Evolutionary conservation across 1,284 basidiomycete species (phyloP), one percentile per base, ranked within the genome.

Genomic region (Ceratobasidium theobromae): DNA sequence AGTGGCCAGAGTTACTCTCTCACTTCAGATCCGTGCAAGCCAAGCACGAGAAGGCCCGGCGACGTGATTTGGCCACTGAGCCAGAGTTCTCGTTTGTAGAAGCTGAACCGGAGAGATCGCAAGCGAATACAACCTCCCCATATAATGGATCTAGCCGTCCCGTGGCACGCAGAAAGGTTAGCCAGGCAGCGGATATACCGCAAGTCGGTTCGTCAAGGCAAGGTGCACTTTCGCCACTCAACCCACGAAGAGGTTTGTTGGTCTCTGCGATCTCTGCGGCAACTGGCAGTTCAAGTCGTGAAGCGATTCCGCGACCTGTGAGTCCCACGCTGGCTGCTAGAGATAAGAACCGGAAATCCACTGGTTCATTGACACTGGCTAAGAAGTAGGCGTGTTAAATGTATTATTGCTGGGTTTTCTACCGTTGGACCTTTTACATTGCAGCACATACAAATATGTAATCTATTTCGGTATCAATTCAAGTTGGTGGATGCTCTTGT

Each of bases 1-100:
- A 93, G 74, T 98, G 95, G 95, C 86, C 88, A 74, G 94, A 97
- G 69, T 82, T 98, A 0, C 81, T 97, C 3, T 82, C 84, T 16
- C 95, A 92, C 75, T 95, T 95, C 80, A 86, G 93, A 21, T 79
- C 84, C 0, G 86, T 95, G 1, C 93, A 96, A 75, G 80, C 82
- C 27, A 87, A 86, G 70, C 93, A 96, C 74, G 93, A 96, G 77
- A 94, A 93, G 73, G 84, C 91, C 1, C 83, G 93, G 18, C 81
- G 93, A 53, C 85, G 58, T 18, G 58, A 64, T 27, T 3, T 64
- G 16, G 48, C 58, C 73, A 53, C 45, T 9, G 49, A 62, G 57
- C 49, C 57, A 58, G 48, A 62, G 32, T 53, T 62, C 48, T 33
- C 57, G 60, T 58, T 64, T 30, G 25, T 64, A 35, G 58, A 48